Evolutionary conservation across 1,139 yeast species (phyloP), one percentile per base, ranked within the genome.

Genomic region (Sugiyamaella xylanicola): DNA sequence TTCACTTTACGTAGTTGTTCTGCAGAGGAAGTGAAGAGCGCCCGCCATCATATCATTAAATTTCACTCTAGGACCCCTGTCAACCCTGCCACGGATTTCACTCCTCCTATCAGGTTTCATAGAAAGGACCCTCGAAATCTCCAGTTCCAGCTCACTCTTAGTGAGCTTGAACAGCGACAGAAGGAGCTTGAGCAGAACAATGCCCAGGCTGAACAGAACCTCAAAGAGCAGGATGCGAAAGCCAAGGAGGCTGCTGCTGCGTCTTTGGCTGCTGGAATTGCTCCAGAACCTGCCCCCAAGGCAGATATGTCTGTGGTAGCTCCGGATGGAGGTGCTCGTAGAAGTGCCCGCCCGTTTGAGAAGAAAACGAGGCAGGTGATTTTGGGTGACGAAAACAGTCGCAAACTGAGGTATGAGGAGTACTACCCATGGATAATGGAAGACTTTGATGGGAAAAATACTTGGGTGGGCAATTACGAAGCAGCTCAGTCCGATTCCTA

Each of bases 391-490:
- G 97, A 91, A 63, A 82, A 81, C 9, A 92, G 90, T 59, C 80
- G 95, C 59, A 86, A 83, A 67, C 74, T 93, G 61, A 79, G 98
- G 65, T 93, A 92, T 68, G 99, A 93, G 72, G 99, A 93, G 72
- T 90, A 86, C 68, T 92, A 89, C 65, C 99, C 99, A 0, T 93
- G 99, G 99, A 96, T 95, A 17, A 77, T 95, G 78, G 97, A 92
- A 73, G 99, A 95, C 73, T 92, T 88, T 70, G 97, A 90, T 64
- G 97, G 96, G 55, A 80, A 83, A 59, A 92, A 93, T 69, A 95
- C 96, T 0, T 93, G 89, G 86, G 97, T 92, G 20, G 97, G 99
- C 36, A 87, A 87, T 64, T 92, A 89, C 72, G 99, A 93, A 74
- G 99, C 98, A 1, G 96, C 95, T 9, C 87, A 87, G 61, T 83